phyloP scores from a whole-genome alignment of 2,329 filamentous ascomycete genomes.

The Colletotrichum endophyticum region DNA sequence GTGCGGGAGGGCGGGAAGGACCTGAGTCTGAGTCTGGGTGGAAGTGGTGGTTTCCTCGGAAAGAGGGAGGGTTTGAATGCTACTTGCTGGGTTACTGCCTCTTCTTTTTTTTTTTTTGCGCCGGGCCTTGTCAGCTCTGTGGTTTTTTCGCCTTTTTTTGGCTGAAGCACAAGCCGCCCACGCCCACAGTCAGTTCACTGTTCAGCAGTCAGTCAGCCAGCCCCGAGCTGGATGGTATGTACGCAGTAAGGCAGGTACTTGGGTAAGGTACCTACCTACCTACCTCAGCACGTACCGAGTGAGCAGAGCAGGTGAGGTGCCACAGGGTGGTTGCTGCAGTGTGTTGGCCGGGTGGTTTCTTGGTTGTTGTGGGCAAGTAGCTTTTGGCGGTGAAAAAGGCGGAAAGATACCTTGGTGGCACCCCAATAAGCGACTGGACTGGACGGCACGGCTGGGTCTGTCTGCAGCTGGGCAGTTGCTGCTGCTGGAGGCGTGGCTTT shows the following conservation, averaged over 20 bases:
- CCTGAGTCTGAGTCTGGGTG: neutral
- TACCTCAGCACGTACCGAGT: neutral
- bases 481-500: neutral
- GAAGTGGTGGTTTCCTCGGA: neutral
- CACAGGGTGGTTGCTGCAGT: neutral
- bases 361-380: neutral
- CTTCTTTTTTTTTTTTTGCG: neutral
- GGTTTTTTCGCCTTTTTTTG: neutral
- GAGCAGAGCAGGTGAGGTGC: neutral
- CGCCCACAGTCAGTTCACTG: neutral
- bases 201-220: neutral
- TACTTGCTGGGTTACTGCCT: neutral
- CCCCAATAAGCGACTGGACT: neutral
- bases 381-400: neutral
- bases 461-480: neutral
- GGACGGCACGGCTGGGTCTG: neutral
- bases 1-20: neutral
- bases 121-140: neutral
- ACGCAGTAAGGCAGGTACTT: neutral
- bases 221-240: neutral
- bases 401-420: neutral
- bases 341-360: neutral
- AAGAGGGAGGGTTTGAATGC: neutral
- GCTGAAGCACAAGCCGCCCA: neutral
- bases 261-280: neutral